Conservation (phyloP, 345 rosid genomes). For the Eucalyptus marginata region DNA sequence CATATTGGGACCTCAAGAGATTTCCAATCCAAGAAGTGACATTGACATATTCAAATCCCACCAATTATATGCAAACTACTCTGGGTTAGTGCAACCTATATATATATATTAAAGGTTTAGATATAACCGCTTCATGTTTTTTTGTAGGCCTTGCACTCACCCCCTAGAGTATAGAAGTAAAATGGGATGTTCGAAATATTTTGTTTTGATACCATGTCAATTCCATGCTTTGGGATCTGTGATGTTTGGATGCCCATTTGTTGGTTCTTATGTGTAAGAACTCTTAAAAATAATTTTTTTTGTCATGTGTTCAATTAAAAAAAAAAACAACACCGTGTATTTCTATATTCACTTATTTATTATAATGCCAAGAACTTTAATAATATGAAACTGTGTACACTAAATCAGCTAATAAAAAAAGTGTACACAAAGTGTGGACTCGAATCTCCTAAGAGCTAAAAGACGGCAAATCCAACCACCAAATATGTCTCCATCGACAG, state of each 20-base stretch:
- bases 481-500: background rate
- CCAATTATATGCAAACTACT: background rate
- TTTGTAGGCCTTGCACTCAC: background rate
- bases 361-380: background rate
- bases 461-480: background rate
- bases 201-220: background rate
- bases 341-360: background rate
- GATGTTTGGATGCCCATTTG: no score
- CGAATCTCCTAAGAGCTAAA: background rate
- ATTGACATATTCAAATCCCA: background rate
- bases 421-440: background rate
- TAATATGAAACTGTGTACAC: background rate
- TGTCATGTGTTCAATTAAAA: no score
- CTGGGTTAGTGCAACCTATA: rapidly evolving
- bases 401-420: background rate
- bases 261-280: no score
- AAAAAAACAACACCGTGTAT: background rate
- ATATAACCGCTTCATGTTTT: background rate
- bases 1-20: background rate
- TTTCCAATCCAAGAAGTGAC: background rate
- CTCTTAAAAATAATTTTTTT: no score
- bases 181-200: background rate
- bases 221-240: background rate
- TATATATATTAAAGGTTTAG: background rate
- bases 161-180: background rate